These are phyloP conservation scores for Primulina eburnea DNA, from an alignment of 257 asterid species.

Conservation along the genomic window DNA sequence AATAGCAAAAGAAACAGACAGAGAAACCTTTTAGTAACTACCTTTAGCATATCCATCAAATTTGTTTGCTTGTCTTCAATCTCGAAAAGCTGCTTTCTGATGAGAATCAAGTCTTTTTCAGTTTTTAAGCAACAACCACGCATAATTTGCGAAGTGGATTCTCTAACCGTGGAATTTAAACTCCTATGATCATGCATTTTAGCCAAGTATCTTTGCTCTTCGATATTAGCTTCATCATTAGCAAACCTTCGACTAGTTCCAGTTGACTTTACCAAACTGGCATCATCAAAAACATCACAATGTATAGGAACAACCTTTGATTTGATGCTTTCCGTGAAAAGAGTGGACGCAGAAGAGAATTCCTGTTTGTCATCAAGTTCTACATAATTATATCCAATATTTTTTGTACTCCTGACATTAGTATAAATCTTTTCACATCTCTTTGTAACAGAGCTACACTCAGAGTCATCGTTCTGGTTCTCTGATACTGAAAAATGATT, in stretches of 20 bases:
- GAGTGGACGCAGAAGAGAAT: constrained; percentile 59
- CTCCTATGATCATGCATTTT: constrained; percentile 68
- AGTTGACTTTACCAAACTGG: constrained; percentile 53
- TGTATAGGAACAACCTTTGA: constrained; percentile 38
- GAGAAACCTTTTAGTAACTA: constrained; percentile 28
- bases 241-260: constrained; percentile 58
- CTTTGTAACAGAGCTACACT: constrained; percentile 67
- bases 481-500: constrained; percentile 40
- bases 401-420: constrained; percentile 44
- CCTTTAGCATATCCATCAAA: constrained; percentile 80
- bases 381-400: constrained; percentile 52
- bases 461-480: constrained; percentile 60
- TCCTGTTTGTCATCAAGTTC: constrained; percentile 76
- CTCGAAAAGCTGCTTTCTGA: constrained; percentile 76
- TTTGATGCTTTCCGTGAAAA: constrained; percentile 55
- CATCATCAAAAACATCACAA: constrained; percentile 48
- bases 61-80: constrained; percentile 80
- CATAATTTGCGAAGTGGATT: constrained; percentile 50
- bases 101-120: constrained; percentile 58
- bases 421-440: constrained; percentile 47
- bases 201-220: constrained; percentile 58
- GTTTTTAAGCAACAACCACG: constrained; percentile 58
- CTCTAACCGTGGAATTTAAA: constrained; percentile 79
- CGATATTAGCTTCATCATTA: constrained; percentile 57
- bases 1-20: constrained; percentile 13